phyloP scores from a whole-genome alignment of 768 basidiomycete genomes.

The Galerina sulciceps region DNA sequence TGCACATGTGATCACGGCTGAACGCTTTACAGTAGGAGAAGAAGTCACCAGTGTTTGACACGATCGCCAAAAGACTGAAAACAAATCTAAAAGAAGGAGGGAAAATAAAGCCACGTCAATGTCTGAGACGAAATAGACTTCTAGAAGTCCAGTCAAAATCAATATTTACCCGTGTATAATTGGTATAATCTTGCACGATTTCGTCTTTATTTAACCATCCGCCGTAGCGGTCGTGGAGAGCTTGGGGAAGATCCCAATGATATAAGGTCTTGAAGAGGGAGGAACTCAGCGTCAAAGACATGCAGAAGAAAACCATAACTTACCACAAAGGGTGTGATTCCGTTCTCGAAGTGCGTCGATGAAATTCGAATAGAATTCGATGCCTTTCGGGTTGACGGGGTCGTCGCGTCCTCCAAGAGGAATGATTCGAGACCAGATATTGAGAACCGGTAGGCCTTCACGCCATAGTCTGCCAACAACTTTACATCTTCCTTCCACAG shows the following conservation, averaged over 20 bases:
- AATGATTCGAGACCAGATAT: slow-evolving; percentile 79
- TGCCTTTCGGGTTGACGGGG: slow-evolving; percentile 71
- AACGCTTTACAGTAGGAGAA: slow-evolving; percentile 12
- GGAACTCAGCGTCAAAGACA: slow-evolving; percentile 1
- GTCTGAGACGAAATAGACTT: slow-evolving; percentile 18
- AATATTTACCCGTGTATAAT: slow-evolving; percentile 56
- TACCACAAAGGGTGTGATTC: slow-evolving; percentile 72
- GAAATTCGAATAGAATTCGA: slow-evolving; percentile 70
- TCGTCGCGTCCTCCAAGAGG: slow-evolving; percentile 75
- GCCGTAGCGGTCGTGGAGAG: slow-evolving; percentile 71
- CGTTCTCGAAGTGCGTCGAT: slow-evolving; percentile 71
- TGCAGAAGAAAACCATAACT: slow-evolving; percentile 24
- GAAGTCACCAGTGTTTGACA: slow-evolving; percentile 68
- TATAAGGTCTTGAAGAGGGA: slow-evolving; percentile 58
- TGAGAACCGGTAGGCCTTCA: slow-evolving; percentile 78
- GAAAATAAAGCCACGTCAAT: slow-evolving; percentile 10
- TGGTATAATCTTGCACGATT: slow-evolving; percentile 65
- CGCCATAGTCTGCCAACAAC: slow-evolving; percentile 64
- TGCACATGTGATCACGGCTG: slow-evolving; percentile 21
- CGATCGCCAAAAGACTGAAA: slow-evolving; percentile 78
- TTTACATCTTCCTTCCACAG: slow-evolving; percentile 71
- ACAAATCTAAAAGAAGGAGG: slow-evolving; percentile 51
- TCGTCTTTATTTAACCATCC: slow-evolving; percentile 79
- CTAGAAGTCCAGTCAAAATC: background rate
- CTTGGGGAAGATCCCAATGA: slow-evolving; percentile 83